These are phyloP conservation scores for Zoysia japonica DNA, from an alignment of 176 grass and related monocot species.

Conservation along the genomic window DNA sequence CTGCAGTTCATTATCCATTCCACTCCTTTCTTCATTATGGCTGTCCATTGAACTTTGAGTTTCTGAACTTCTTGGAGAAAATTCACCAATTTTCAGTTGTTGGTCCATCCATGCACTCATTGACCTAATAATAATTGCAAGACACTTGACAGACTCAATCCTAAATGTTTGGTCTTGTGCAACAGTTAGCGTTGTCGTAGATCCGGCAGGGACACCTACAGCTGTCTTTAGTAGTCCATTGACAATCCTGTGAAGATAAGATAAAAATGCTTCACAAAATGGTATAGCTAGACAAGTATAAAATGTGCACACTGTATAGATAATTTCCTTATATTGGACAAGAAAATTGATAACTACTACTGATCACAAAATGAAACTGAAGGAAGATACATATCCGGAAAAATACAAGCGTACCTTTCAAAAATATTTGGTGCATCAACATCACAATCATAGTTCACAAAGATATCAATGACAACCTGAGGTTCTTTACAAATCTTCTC, in stretches of 20 bases:
- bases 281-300: slow-evolving; percentile 13
- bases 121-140: slow-evolving; percentile 72
- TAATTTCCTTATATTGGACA: slow-evolving; percentile 26
- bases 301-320: slow-evolving; percentile 11
- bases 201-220: slow-evolving; percentile 84
- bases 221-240: slow-evolving; percentile 94
- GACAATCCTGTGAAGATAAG: slow-evolving; percentile 71
- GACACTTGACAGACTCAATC: slow-evolving; percentile 88
- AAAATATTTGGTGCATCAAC: slow-evolving; percentile 97
- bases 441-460: slow-evolving; percentile 99
- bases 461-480: slow-evolving; percentile 91
- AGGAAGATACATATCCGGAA: slow-evolving; percentile 3
- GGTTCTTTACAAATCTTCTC: slow-evolving; percentile 86
- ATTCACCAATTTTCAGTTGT: slow-evolving; percentile 84
- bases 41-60: slow-evolving; percentile 54
- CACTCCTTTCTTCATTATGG: slow-evolving; percentile 70
- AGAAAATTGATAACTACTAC: background rate
- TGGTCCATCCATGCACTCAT: slow-evolving; percentile 93
- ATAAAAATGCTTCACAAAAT: slow-evolving; percentile 47
- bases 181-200: slow-evolving; percentile 70
- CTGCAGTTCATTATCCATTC: slow-evolving; percentile 67
- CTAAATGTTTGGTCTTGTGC: slow-evolving; percentile 94
- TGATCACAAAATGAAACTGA: slow-evolving; percentile 17
- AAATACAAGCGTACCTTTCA: slow-evolving; percentile 66
- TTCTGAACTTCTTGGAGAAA: slow-evolving; percentile 53